Evolutionary conservation across 2,329 filamentous ascomycete genomes (phyloP).

Genomic region (Paracamarosporium sp.): DNA sequence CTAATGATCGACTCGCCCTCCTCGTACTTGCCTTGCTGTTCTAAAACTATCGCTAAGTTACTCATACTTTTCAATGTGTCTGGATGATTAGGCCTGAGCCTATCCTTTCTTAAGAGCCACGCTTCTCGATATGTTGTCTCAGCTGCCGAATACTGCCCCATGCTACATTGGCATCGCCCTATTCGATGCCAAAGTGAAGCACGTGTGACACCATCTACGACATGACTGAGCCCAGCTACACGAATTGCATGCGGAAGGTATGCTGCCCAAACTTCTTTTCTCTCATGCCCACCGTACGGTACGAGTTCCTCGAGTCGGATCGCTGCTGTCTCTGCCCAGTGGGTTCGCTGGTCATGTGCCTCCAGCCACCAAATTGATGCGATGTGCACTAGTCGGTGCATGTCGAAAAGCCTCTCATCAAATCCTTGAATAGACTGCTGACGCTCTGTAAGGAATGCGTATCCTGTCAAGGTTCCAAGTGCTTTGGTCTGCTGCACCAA

Average conservation of each 20-base stretch:
- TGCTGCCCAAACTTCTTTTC: neutral
- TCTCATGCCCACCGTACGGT: neutral
- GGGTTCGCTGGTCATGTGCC: neutral
- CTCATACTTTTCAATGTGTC: constrained; percentile 10
- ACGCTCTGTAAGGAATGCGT: neutral
- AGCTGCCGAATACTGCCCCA: constrained; percentile 7
- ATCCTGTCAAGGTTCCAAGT: neutral
- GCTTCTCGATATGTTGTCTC: constrained; percentile 5
- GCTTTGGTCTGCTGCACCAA: neutral
- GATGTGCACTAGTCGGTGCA: neutral
- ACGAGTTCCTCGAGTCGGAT: neutral
- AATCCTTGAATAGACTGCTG: neutral
- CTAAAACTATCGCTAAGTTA: neutral
- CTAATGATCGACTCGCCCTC: constrained; percentile 1
- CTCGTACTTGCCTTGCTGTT: constrained; percentile 1
- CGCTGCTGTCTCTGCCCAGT: neutral
- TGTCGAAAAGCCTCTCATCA: neutral
- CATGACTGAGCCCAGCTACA: constrained; percentile 11
- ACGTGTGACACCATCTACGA: neutral
- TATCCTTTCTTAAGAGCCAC: neutral
- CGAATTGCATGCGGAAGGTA: constrained; percentile 15
- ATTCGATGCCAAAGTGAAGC: constrained; percentile 7
- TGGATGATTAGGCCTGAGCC: constrained; percentile 9
- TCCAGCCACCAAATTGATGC: neutral
- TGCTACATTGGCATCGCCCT: constrained; percentile 8